Evolutionary conservation across 164 flowering plant genomes (phyloP), one percentile per base, ranked within the genome.

Genomic region (Saururus chinensis): DNA sequence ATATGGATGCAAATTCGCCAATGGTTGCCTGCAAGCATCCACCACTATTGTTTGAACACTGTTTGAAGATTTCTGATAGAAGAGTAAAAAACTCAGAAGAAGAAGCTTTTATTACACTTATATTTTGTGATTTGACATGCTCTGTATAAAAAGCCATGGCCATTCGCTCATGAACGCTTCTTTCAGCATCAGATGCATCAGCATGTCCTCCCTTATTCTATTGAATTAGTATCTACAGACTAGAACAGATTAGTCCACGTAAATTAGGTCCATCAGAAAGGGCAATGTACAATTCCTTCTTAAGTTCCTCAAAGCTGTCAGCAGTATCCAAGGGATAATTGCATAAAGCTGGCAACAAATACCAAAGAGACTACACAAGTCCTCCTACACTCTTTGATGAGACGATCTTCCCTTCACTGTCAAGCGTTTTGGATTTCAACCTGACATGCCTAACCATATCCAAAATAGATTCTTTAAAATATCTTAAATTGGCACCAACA

Each of bases 331-430:
- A 19, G 55, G 99, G 89, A 70, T 89, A 95, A 74, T 89, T 87
- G 81, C 99, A 95, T 74, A 91, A 95, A 26, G 98, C 82, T 66
- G 98, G 96, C 64, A 95, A 64, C 72, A 95, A 75, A 14, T 96
- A 91, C 98, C 98, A 95, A 53, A 95, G 59, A 12, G 91, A 80
- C 69, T 89, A 84, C 23, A 77, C 77, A 66, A 91, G 75, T 53
- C 82, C 85, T 70, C 87, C 90, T 1, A 74, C 67, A 68, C 70
- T 81, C 77, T 96, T 86, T 19, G 96, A 81, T 26, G 95, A 78
- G 66, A 76, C 42, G 40, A 82, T 69, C 10, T 69, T 72, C 16
- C 96, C 98, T 57, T 82, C 85, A 63, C 67, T 73, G 74, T 89
- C 82, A 67, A 91, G 77, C 96, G 61, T 66, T 21, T 48, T 72